Base-by-base conservation (phyloP, 148 eudicot genomes). In the Linanthus parryae region DNA sequence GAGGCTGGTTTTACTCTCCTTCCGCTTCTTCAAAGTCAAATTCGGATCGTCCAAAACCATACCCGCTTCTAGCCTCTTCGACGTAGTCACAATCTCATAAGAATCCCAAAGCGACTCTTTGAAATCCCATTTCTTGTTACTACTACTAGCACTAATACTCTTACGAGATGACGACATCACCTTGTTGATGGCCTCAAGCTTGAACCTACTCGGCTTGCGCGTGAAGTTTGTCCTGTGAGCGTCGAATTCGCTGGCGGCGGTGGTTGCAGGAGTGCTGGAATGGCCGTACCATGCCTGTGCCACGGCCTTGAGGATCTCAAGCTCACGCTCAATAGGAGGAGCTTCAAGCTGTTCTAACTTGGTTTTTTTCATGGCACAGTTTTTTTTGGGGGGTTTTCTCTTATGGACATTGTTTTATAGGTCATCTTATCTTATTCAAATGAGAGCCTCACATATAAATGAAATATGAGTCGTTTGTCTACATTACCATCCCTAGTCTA, bases 261-360 rank as follows among this genome's bases (percentile, higher is more conserved):
- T 45, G 0, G 66, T 29, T 13, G 31, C 55, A 10, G 67, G 62
- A 3, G 18, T 67, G 30, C 63, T 56, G 26, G 75, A 77, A 35
- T 73, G 90, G 51, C 78, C 71, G 31, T 69, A 82, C 95, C 91
- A 85, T 3, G 95, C 95, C 58, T 89, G 97, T 15, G 97, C 97
- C 46, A 82, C 97, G 0, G 95, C 88, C 73, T 85, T 89, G 70
- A 76, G 48, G 65, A 89, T 60, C 69, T 85, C 97, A 30, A 61
- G 61, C 20, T 63, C 72, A 14, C 39, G 54, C 12, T 62, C 62
- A 27, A 53, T 11, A 4, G 42, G 33, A 5, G 18, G 40, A 7
- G 9, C 57, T 26, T 62, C 46, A 48, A 53, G 43, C 17, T 53
- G 36, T 40, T 74, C 24, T 7, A 24, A 36, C 48, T 60, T 53